A percentile compares a stretch with the other conserved stretches of the same genome.
Evolutionary conservation across 2,329 filamentous ascomycete species (phyloP).

Genomic region (Tolypocladium nubicola): DNA sequence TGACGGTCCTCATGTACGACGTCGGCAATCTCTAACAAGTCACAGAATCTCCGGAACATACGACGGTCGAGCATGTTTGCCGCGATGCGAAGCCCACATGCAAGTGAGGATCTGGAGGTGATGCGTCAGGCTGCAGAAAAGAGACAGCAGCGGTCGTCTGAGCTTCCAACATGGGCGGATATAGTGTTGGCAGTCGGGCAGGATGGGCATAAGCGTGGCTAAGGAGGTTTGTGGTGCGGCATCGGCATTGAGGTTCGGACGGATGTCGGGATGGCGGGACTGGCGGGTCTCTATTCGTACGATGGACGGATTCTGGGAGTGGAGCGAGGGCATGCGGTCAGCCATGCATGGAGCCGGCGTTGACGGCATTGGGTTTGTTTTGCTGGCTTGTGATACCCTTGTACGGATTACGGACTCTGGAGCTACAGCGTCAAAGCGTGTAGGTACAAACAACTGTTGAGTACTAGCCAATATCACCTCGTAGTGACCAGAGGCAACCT

Average conservation of each 20-base stretch:
- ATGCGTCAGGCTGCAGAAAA: conserved; percentile 22
- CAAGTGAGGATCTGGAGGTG: conserved; percentile 18
- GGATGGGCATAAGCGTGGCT: background rate
- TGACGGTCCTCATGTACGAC: conserved; percentile 4
- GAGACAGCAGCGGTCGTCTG: conserved; percentile 10
- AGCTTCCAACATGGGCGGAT: background rate
- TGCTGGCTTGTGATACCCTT: background rate
- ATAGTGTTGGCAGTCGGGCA: background rate
- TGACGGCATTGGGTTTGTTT: background rate
- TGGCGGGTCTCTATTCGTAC: background rate
- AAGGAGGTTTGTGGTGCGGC: background rate
- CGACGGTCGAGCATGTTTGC: conserved; percentile 9
- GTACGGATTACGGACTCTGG: background rate
- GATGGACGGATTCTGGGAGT: background rate
- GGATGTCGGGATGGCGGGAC: background rate
- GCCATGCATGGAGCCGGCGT: background rate
- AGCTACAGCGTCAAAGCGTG: background rate
- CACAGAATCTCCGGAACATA: conserved; percentile 22
- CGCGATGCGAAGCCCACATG: conserved; percentile 6
- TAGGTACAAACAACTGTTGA: background rate
- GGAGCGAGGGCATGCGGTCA: background rate
- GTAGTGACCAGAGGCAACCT: too few species aligned
- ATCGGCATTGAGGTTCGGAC: background rate
- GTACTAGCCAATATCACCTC: too few species aligned
- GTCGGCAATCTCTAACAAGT: background rate